A percentile compares a stretch with the other conserved stretches of the same genome.
Evolutionary conservation across 2,329 filamentous ascomycete genomes (phyloP).

Genomic region (Microcera coccophila): DNA sequence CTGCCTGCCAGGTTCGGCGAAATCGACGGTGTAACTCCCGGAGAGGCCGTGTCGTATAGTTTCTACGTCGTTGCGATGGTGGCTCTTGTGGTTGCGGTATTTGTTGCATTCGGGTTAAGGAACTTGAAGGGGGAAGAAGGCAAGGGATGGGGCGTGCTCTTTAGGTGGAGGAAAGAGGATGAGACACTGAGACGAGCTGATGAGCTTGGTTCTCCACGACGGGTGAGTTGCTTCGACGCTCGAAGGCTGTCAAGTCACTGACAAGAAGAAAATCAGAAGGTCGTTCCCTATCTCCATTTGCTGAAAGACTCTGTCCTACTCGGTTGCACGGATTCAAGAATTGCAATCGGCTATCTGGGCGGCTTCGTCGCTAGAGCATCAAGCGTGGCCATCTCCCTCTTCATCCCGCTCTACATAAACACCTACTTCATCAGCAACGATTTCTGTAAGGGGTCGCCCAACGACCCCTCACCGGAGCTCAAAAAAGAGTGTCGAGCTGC

Average conservation of each 20-base stretch:
- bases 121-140: slow-evolving; percentile 67
- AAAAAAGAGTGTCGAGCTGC: slow-evolving; percentile 82
- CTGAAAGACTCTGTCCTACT: slow-evolving; percentile 62
- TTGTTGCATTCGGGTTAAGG: slow-evolving; percentile 75
- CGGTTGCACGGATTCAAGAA: slow-evolving; percentile 70
- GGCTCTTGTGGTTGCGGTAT: slow-evolving; percentile 66
- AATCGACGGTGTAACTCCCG: slow-evolving; percentile 66
- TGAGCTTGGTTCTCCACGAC: slow-evolving; percentile 17
- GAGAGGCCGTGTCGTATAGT: slow-evolving; percentile 71
- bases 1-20: slow-evolving; percentile 76
- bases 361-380: slow-evolving; percentile 94
- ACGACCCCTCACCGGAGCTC: slow-evolving; percentile 66
- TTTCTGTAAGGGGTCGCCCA: slow-evolving; percentile 66
- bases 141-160: slow-evolving; percentile 64
- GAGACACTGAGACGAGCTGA: slow-evolving; percentile 16
- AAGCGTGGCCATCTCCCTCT: slow-evolving; percentile 90
- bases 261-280: slow-evolving; percentile 27
- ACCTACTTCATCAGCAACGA: slow-evolving; percentile 81
- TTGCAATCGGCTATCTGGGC: slow-evolving; percentile 83
- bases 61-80: slow-evolving; percentile 82
- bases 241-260: slow-evolving; percentile 2
- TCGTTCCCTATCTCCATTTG: slow-evolving; percentile 57
- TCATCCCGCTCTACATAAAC: slow-evolving; percentile 90
- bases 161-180: slow-evolving; percentile 38
- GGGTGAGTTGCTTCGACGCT: slow-evolving; percentile 21